Base-by-base conservation (phyloP, 169 alveolate genomes). In the Plasmodium coatneyi region DNA sequence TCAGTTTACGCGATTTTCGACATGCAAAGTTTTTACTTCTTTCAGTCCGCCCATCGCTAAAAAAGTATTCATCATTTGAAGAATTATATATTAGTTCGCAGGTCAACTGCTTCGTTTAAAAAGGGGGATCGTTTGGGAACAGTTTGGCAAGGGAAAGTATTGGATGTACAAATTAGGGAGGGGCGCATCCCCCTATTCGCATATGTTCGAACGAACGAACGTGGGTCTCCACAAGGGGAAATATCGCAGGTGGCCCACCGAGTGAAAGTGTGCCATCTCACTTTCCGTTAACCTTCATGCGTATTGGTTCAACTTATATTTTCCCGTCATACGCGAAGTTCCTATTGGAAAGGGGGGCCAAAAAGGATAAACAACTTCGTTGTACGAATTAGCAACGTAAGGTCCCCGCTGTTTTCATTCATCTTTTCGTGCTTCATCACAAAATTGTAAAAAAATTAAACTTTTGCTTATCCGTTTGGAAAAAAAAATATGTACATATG, bases 11-110 rank as follows among this genome's bases (percentile, higher is more conserved):
- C 94, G 94, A 89, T 89, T 89, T 89, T 89, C 94, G 80, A 79
- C 94, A 89, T 46, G 79, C 39, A 39, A 89, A 89, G 89, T 56
- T 80, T 80, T 19, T 71, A 89, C 89, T 89, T 79, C 32, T 32
- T 89, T 89, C 90, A 71, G 94, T 89, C 94, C 94, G 94, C 94
- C 94, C 94, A 89, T 89, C 94, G 94, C 94, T 89, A 14, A 78
- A 14, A 83, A 79, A 81, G 66, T 89, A 25, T 60, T 89, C 94
- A 89, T 89, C 94, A 89, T 89, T 89, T 89, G 43, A 79, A 89
- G 94, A 72, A 89, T 89, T 89, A 80, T 41, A 66, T 82, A 56
- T 82, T 7, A 56, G 71, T 32, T 28, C 56, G 71, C 36, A 82
- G 14, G 70, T 82, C 60, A n/a, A 80, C 32, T 76, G 32, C 22